Percentiles rank a stretch among this genome's conserved stretches.
phyloP scores from a whole-genome alignment of 306 rosid species.

The Canavalia ensiformis region DNA sequence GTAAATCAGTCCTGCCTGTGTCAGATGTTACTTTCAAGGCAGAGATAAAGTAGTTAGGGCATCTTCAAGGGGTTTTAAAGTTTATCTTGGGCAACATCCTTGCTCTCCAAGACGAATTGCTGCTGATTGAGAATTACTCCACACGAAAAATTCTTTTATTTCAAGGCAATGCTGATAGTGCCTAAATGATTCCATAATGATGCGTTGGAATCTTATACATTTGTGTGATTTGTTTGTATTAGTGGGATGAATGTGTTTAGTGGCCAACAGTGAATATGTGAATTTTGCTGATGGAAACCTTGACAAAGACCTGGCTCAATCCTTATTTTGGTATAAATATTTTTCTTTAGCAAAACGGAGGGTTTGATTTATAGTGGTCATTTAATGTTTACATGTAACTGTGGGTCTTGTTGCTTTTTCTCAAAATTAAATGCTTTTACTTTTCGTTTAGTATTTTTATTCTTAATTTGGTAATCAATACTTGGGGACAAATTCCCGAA shows the following conservation, averaged over 20 bases:
- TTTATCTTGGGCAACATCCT: constrained; percentile 57
- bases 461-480: not conserved
- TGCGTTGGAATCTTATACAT: constrained; percentile 66
- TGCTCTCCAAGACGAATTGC: constrained; percentile 72
- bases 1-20: constrained; percentile 58
- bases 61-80: constrained; percentile 65
- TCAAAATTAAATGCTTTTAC: not conserved
- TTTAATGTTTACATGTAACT: constrained; percentile 33
- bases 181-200: constrained; percentile 58
- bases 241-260: constrained; percentile 66
- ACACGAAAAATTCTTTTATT: constrained; percentile 53
- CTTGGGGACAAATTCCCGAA: constrained; percentile 16
- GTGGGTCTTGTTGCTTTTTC: not conserved
- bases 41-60: constrained; percentile 59
- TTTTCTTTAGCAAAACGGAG: constrained; percentile 3
- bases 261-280: constrained; percentile 73
- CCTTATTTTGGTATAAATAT: constrained; percentile 47
- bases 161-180: constrained; percentile 60
- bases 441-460: not conserved
- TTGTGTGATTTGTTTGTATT: constrained; percentile 64
- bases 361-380: constrained; percentile 35
- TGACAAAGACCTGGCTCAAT: constrained; percentile 64
- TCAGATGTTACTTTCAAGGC: constrained; percentile 59
- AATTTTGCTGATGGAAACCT: constrained; percentile 68
- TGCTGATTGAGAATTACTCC: constrained; percentile 69